Conservation (phyloP, 1,284 basidiomycete genomes). For the Moesziomyces antarcticus region DNA sequence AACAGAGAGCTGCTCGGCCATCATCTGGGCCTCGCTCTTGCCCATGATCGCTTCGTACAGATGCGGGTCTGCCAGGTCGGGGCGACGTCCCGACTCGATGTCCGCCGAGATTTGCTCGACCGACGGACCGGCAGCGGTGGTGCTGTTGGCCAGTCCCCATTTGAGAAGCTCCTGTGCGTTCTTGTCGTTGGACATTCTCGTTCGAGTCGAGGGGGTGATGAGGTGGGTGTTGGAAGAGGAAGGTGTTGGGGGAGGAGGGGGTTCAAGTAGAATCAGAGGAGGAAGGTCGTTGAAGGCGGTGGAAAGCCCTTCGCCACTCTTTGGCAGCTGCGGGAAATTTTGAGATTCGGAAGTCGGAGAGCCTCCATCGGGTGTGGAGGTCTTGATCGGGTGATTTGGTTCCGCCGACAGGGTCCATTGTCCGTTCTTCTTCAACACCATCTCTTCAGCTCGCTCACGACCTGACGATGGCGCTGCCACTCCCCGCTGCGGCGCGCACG, state of each 20-base stretch:
- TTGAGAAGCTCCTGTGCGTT: slow-evolving; percentile 64
- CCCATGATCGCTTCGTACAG: slow-evolving; percentile 66
- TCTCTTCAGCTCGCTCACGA: background rate
- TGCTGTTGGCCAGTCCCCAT: slow-evolving; percentile 57
- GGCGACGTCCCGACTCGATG: slow-evolving; percentile 55
- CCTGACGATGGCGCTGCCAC: background rate
- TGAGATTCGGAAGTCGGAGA: slow-evolving; percentile 13
- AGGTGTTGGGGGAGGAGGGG: background rate
- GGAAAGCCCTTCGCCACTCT: slow-evolving; percentile 7
- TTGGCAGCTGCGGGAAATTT: slow-evolving; percentile 4
- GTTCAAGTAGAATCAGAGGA: background rate
- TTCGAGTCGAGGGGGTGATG: background rate
- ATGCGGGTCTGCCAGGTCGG: slow-evolving; percentile 59
- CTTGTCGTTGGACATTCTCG: slow-evolving; percentile 51
- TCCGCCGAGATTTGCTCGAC: slow-evolving; percentile 57
- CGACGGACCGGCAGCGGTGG: slow-evolving; percentile 23
- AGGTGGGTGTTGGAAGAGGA: background rate
- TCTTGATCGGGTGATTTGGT: slow-evolving; percentile 9
- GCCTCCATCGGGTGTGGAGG: slow-evolving; percentile 32
- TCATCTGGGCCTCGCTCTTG: slow-evolving; percentile 66
- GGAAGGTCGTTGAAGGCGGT: slow-evolving; percentile 29
- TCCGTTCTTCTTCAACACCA: background rate
- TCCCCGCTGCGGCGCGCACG: background rate
- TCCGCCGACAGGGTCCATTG: slow-evolving; percentile 22
- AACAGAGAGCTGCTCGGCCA: slow-evolving; percentile 62